Evolutionary conservation across 305 asterid species (phyloP).

Genomic region (Fraxinus velutina): DNA sequence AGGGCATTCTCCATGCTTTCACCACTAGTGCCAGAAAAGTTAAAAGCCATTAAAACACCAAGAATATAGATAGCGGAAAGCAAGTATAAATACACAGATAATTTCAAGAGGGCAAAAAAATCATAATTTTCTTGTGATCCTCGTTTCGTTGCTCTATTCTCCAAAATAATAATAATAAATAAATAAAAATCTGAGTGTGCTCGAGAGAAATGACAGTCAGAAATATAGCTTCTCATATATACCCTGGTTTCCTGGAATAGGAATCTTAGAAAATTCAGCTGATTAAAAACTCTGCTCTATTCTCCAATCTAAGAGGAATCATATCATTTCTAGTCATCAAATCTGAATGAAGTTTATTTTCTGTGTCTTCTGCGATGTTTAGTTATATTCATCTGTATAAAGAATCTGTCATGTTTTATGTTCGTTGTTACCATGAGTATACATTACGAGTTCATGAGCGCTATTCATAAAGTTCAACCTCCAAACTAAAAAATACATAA

Average conservation of each 20-base stretch:
- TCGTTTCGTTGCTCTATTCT: background rate
- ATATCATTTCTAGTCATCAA: background rate
- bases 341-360: background rate
- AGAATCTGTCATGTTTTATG: background rate
- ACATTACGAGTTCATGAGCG: background rate
- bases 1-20: slow-evolving; percentile 98
- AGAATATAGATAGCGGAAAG: background rate
- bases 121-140: background rate
- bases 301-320: background rate
- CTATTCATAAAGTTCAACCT: background rate
- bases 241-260: background rate
- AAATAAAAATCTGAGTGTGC: background rate
- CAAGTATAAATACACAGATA: background rate
- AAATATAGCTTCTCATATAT: background rate
- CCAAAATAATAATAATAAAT: background rate
- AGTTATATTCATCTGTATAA: background rate
- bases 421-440: background rate
- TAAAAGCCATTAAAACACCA: background rate
- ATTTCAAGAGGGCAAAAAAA: background rate
- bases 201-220: background rate
- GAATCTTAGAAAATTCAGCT: background rate
- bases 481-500: background rate
- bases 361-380: background rate
- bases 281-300: background rate
- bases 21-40: slow-evolving; percentile 54